These are phyloP conservation scores for Castanospermum australe DNA, from an alignment of 306 rosid genomes.

Conservation along the genomic window DNA sequence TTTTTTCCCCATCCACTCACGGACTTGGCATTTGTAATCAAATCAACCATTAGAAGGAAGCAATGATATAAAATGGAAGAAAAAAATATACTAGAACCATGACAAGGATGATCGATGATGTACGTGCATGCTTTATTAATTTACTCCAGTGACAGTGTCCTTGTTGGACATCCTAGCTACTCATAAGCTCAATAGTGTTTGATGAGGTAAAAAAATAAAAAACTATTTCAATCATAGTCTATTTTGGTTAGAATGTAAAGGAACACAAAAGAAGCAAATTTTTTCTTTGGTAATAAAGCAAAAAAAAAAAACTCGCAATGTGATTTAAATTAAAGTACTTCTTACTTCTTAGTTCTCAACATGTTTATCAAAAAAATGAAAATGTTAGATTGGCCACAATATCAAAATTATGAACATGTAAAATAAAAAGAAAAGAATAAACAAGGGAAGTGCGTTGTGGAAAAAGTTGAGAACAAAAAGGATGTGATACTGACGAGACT, in stretches of 20 bases:
- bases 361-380: not conserved
- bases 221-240: not conserved
- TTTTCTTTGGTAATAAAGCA: not conserved
- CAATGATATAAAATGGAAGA: not conserved
- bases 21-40: slow-evolving; percentile 8
- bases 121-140: slow-evolving; percentile 3
- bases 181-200: not conserved
- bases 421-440: not conserved
- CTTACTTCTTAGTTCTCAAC: not conserved
- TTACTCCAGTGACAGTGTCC: not conserved
- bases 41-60: not conserved
- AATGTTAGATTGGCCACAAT: not conserved
- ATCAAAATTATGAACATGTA: not conserved
- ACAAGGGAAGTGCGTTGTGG: not conserved
- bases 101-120: not conserved
- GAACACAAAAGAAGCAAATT: not conserved
- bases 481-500: not conserved
- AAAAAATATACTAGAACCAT: not conserved
- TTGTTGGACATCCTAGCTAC: not conserved
- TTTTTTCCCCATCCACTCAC: slow-evolving; percentile 15
- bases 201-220: not conserved
- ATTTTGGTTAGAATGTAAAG: no score
- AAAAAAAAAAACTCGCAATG: not conserved
- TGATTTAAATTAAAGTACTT: no score
- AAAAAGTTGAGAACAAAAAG: no score